Conservation (phyloP, 1,284 basidiomycete genomes). For the Moesziomyces aphidis region DNA sequence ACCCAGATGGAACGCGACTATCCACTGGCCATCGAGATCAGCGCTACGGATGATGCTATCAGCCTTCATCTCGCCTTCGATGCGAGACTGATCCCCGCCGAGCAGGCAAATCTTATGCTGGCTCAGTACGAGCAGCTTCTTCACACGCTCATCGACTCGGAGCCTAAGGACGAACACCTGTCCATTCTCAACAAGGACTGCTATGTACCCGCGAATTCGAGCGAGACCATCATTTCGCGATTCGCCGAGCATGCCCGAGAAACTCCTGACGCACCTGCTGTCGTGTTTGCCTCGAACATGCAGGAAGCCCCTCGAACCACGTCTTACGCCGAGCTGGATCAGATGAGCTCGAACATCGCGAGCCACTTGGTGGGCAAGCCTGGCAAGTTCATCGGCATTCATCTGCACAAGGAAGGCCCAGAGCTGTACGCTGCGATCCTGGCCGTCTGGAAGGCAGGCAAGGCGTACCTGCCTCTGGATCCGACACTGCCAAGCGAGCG, state of each 20-base stretch:
- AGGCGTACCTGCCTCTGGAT: slow-evolving; percentile 62
- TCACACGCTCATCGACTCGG: not conserved
- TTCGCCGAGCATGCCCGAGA: slow-evolving; percentile 34
- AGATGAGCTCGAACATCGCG: slow-evolving; percentile 45
- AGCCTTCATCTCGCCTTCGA: slow-evolving; percentile 46
- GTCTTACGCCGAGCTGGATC: slow-evolving; percentile 56
- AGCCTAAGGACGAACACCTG: slow-evolving; percentile 3
- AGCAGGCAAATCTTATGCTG: slow-evolving; percentile 51
- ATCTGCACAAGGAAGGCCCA: slow-evolving; percentile 52
- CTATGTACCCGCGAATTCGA: slow-evolving; percentile 19
- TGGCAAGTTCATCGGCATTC: slow-evolving; percentile 48
- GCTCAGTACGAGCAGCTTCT: slow-evolving; percentile 44
- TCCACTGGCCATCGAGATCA: slow-evolving; percentile 57
- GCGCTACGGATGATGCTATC: slow-evolving; percentile 28
- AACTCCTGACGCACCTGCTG: slow-evolving; percentile 43
- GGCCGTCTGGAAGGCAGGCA: slow-evolving; percentile 63
- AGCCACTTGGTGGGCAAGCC: slow-evolving; percentile 17
- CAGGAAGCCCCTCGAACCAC: slow-evolving; percentile 21
- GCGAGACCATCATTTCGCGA: slow-evolving; percentile 47
- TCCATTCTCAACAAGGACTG: slow-evolving; percentile 43
- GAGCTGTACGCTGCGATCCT: slow-evolving; percentile 58
- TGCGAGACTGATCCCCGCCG: slow-evolving; percentile 25
- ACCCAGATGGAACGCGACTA: slow-evolving; percentile 56
- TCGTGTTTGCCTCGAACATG: slow-evolving; percentile 46
- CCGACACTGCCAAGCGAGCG: slow-evolving; percentile 59